Conservation (phyloP, 192 early-diverging fungal species). For the Allomyces javanicus region DNA sequence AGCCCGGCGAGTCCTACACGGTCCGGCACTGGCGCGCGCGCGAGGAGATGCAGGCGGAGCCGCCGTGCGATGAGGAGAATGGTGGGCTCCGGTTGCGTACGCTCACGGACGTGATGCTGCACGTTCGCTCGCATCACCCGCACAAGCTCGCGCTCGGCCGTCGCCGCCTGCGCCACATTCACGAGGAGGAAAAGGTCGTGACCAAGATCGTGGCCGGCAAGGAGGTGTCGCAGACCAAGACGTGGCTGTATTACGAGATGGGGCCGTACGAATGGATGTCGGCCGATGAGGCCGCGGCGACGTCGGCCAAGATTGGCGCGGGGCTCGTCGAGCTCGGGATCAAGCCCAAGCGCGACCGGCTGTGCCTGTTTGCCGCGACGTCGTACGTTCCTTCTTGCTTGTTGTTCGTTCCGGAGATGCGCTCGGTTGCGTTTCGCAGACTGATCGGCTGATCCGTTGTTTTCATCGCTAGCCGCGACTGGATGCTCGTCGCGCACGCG, state of each 20-base stretch:
- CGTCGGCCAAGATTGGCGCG: constrained; percentile 35
- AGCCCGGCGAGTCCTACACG: not conserved
- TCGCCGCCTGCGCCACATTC: constrained; percentile 36
- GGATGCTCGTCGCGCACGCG: constrained; percentile 10
- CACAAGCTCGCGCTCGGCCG: constrained; percentile 45
- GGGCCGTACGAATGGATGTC: constrained; percentile 63
- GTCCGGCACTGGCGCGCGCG: not conserved
- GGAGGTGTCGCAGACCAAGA: constrained; percentile 48
- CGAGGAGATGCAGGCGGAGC: not conserved
- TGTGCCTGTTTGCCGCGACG: constrained; percentile 52
- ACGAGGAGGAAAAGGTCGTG: constrained; percentile 58
- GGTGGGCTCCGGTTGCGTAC: not conserved
- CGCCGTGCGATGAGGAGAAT: not conserved
- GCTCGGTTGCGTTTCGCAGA: too few relatives aligned
- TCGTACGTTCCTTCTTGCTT: not conserved
- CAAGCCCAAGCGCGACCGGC: constrained; percentile 10
- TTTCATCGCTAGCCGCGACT: not conserved
- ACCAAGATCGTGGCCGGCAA: constrained; percentile 35
- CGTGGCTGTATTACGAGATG: constrained; percentile 63
- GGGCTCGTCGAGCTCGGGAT: constrained; percentile 51
- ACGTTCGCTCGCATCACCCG: not conserved
- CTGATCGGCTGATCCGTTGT: too few relatives aligned
- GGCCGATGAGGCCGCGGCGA: constrained; percentile 42
- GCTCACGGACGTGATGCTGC: not conserved
- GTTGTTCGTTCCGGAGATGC: not conserved